These are phyloP conservation scores for Colletotrichum theobromicola DNA, from an alignment of 2,329 filamentous ascomycete species.

Conservation along the genomic window DNA sequence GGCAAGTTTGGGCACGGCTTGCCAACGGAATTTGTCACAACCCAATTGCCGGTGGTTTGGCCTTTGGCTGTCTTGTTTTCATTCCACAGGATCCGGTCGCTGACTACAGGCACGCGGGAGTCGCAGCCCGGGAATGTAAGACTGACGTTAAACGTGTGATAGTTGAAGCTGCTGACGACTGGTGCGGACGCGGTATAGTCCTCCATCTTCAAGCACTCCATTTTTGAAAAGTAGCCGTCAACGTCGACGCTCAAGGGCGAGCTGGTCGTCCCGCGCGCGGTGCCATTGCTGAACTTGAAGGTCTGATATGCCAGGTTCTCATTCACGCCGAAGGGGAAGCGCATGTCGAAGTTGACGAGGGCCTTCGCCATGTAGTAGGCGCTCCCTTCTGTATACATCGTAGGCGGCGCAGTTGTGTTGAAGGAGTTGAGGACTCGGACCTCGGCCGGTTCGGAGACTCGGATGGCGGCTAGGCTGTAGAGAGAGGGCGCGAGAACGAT, in stretches of 20 bases:
- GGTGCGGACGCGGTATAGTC: neutral
- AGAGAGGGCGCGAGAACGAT: neutral
- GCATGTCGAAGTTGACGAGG: neutral
- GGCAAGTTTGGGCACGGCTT: neutral
- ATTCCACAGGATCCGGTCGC: neutral
- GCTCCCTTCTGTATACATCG: neutral
- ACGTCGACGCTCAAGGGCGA: neutral
- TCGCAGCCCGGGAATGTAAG: neutral
- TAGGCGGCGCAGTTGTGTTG: neutral
- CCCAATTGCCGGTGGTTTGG: neutral
- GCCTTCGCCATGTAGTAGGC: neutral
- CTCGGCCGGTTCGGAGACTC: neutral
- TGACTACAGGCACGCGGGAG: rapidly evolving
- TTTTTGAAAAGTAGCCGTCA: neutral
- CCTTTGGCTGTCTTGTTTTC: neutral
- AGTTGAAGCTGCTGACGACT: neutral
- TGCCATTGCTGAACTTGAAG: neutral
- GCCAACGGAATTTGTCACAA: neutral
- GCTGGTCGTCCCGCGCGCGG: neutral
- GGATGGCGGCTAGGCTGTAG: neutral
- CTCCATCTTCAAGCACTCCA: neutral
- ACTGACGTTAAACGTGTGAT: neutral
- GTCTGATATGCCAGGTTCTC: neutral
- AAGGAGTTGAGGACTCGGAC: neutral
- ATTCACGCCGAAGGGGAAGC: neutral